Evolutionary conservation across 768 basidiomycete species (phyloP).

Genomic region (Lentinus brumalis): DNA sequence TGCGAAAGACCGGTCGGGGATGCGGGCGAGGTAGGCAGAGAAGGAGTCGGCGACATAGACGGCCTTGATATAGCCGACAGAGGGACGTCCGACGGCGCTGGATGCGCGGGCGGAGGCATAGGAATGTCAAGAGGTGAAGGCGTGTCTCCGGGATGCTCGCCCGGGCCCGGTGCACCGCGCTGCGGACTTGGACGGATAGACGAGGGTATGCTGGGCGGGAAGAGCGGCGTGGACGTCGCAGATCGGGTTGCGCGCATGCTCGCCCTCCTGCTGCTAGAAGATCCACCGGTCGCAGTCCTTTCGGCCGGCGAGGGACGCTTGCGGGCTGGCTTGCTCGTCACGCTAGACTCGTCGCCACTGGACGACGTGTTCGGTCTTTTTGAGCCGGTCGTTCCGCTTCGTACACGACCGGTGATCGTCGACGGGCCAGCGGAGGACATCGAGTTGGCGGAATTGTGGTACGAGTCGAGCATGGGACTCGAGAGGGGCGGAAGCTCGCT

Average conservation of each 20-base stretch:
- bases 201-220: constrained; percentile 30
- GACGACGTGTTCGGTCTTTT: constrained; percentile 61
- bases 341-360: constrained; percentile 49
- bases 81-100: constrained; percentile 24
- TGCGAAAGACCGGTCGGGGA: constrained; percentile 14
- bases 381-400: constrained; percentile 29
- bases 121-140: constrained; percentile 87
- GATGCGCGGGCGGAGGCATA: constrained; percentile 85
- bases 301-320: constrained; percentile 56
- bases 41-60: constrained; percentile 83
- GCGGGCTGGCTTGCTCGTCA: constrained; percentile 39
- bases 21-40: constrained; percentile 26
- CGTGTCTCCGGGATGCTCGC: constrained; percentile 47
- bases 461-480: constrained; percentile 77
- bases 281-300: constrained; percentile 35
- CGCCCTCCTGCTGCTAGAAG: constrained; percentile 8
- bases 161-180: constrained; percentile 31
- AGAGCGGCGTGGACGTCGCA: constrained; percentile 59
- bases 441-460: constrained; percentile 35
- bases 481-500: constrained; percentile 75
- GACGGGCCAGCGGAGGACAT: constrained; percentile 17
- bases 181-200: constrained; percentile 47
- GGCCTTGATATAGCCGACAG: constrained; percentile 81
- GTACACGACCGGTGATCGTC: constrained; percentile 11
- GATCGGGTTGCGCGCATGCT: constrained; percentile 44